Percentiles rank a stretch among this genome's conserved stretches.
These are phyloP conservation scores for Quercus mongolica DNA, from an alignment of 306 rosid genomes.

Conservation along the genomic window DNA sequence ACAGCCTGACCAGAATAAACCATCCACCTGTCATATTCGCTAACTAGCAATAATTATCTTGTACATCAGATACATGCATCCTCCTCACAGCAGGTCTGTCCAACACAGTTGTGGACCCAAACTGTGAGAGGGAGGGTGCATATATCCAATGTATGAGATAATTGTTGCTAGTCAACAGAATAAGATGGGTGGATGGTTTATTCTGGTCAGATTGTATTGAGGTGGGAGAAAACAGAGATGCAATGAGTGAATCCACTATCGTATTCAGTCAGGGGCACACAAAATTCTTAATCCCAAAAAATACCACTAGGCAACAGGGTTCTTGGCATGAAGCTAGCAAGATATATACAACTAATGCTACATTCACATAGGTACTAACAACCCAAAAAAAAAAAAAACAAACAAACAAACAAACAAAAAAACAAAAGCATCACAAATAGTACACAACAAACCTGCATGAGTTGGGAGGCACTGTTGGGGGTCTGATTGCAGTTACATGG, in stretches of 20 bases:
- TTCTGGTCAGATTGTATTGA: not conserved
- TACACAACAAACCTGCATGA: conserved; percentile 74
- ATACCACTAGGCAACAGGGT: too few relatives aligned
- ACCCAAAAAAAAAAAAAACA: not conserved
- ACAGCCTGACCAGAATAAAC: not conserved
- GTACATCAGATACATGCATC: too few relatives aligned
- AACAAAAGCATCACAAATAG: not conserved
- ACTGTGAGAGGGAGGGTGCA: too few relatives aligned
- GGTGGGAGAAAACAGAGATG: not conserved
- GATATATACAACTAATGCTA: too few relatives aligned
- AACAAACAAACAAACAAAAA: not conserved
- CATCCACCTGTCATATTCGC: not conserved
- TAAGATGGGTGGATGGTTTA: not conserved
- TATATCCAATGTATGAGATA: too few relatives aligned
- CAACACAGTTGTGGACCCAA: too few relatives aligned
- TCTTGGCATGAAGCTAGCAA: too few relatives aligned
- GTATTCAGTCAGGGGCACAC: not conserved
- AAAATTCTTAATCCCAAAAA: not conserved
- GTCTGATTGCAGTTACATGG: conserved; percentile 92
- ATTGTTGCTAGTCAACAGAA: not conserved
- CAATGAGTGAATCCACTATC: not conserved
- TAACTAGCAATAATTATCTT: too few relatives aligned
- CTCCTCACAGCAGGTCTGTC: too few relatives aligned
- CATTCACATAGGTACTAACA: not conserved
- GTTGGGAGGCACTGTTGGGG: conserved; percentile 95